Conservation (phyloP, 192 early-diverging fungal species). For the Backusella tuberculispora region DNA sequence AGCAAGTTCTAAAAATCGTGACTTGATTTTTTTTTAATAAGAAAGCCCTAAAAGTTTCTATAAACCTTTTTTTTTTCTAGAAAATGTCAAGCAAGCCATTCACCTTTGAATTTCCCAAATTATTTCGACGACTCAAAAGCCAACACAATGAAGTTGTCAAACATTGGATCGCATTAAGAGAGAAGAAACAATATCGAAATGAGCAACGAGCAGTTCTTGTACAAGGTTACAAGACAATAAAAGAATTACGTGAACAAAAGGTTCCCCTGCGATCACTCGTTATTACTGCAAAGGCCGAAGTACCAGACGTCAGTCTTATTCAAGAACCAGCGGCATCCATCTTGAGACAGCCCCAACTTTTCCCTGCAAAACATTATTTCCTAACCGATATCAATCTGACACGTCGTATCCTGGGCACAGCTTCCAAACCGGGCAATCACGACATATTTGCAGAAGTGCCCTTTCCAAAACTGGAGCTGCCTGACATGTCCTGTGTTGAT, state of each 20-base stretch:
- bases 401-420: slow-evolving; percentile 49
- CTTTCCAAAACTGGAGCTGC: slow-evolving; percentile 40
- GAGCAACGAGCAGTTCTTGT: slow-evolving; percentile 31
- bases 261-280: slow-evolving; percentile 24
- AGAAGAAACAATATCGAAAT: slow-evolving; percentile 35
- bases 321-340: slow-evolving; percentile 27
- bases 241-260: slow-evolving; percentile 25
- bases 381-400: slow-evolving; percentile 43
- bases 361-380: slow-evolving; percentile 47
- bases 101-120: slow-evolving; percentile 9
- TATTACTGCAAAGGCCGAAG: slow-evolving; percentile 28
- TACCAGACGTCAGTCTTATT: slow-evolving; percentile 19
- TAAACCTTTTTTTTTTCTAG: background rate
- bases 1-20: too few relatives aligned
- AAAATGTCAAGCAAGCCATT: slow-evolving; percentile 19
- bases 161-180: slow-evolving; percentile 40
- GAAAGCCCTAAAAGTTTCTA: background rate
- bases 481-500: background rate
- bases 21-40: too few relatives aligned
- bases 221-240: slow-evolving; percentile 39
- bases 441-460: slow-evolving; percentile 54
- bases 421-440: slow-evolving; percentile 40
- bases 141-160: slow-evolving; percentile 28
- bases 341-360: slow-evolving; percentile 26
- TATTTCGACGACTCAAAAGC: slow-evolving; percentile 18